phyloP scores from a whole-genome alignment of 345 rosid genomes.

The Salix udensis region DNA sequence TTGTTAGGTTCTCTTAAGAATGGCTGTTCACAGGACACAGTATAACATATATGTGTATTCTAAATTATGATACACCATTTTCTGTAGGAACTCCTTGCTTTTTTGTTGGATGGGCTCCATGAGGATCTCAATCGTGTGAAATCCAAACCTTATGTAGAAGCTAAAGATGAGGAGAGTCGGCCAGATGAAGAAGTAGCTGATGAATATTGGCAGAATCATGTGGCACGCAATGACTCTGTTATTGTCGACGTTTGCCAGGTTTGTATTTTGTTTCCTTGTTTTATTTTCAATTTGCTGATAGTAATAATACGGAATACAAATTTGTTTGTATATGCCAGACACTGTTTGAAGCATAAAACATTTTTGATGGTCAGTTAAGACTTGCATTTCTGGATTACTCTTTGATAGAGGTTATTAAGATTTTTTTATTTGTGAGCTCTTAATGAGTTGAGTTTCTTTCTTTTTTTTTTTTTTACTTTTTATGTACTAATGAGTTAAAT shows the following conservation, averaged over 20 bases:
- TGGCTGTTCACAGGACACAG: constrained; percentile 1
- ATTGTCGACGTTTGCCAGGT: constrained; percentile 92
- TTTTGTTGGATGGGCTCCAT: constrained; percentile 95
- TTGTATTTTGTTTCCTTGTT: neutral
- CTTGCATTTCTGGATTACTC: neutral
- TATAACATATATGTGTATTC: constrained; percentile 21
- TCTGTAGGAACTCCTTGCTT: constrained; percentile 84
- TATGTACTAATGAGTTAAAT: too few relatives aligned
- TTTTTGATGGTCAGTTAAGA: neutral
- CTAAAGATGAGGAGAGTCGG: constrained; percentile 81
- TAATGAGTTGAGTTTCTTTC: too few relatives aligned
- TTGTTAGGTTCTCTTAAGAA: constrained; percentile 25
- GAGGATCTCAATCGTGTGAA: constrained; percentile 96
- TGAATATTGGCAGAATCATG: constrained; percentile 86
- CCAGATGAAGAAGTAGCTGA: constrained; percentile 87
- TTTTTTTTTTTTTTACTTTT: too few relatives aligned
- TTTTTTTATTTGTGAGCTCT: too few relatives aligned
- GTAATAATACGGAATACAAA: neutral
- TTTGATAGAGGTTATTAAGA: too few relatives aligned
- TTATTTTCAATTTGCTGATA: neutral
- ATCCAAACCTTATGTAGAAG: constrained; percentile 84
- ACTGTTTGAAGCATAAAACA: neutral
- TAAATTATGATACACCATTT: constrained; percentile 24
- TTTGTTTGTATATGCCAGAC: neutral
- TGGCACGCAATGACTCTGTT: constrained; percentile 88